Evolutionary conservation across 2,329 filamentous ascomycete genomes (phyloP).

Genomic region (Helotiales sp.): DNA sequence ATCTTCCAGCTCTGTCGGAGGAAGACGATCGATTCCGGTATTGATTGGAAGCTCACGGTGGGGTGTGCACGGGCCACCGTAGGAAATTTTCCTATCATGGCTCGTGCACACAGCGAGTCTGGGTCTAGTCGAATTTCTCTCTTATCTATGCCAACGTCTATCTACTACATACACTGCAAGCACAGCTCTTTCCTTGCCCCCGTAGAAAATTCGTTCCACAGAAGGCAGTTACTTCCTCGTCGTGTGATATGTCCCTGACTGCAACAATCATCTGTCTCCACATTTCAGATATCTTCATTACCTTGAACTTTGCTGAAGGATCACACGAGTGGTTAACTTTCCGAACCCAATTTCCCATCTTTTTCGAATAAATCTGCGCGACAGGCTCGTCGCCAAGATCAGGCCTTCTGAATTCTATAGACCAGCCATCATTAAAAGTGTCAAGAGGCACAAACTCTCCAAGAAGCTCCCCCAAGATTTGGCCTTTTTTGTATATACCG

Average conservation of each 20-base stretch:
- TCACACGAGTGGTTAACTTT: constrained; percentile 21
- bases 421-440: constrained; percentile 10
- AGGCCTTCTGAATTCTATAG: constrained; percentile 24
- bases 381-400: constrained; percentile 19
- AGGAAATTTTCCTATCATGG: background rate
- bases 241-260: constrained; percentile 17
- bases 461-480: constrained; percentile 9
- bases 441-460: constrained; percentile 3
- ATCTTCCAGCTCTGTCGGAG: background rate
- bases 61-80: background rate
- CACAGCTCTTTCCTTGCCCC: constrained; percentile 18
- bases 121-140: background rate
- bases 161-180: background rate
- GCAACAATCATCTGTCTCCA: constrained; percentile 21
- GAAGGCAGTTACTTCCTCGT: constrained; percentile 18
- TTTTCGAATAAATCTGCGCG: constrained; percentile 16
- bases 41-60: background rate
- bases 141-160: background rate
- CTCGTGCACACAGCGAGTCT: constrained; percentile 1
- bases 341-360: constrained; percentile 17
- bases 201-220: constrained; percentile 15
- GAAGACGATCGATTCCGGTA: background rate
- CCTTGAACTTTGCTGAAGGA: constrained; percentile 15
- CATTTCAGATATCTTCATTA: constrained; percentile 20
- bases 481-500: constrained; percentile 11